Base-by-base conservation (phyloP, 768 basidiomycete genomes). In the Mycena epipterygia region DNA sequence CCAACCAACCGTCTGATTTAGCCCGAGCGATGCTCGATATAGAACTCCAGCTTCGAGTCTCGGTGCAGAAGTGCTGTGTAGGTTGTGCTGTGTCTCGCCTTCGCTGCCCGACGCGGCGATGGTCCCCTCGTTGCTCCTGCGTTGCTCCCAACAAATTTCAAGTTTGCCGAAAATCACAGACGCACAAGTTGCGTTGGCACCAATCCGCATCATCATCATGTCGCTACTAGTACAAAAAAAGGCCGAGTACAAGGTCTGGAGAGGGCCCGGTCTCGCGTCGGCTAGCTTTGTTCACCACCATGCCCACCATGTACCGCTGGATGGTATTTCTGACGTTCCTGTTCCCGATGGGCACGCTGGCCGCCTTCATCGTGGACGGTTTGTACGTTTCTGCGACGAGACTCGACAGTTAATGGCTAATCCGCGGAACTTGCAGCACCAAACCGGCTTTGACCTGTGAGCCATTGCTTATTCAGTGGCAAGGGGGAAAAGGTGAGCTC, bases 391-490 rank as follows among this genome's bases (percentile, higher is more conserved):
- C 42, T 29, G 29, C 25, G 0, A 3, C n/a, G 16, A n/a, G 16
- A 7, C 44, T 30, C 11, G 13, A 8, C n/a, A 6, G 23, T 13
- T 27, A 1, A 5, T 17, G 8, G 25, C 39, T 61, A 17, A 64
- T 57, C 41, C 25, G 52, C 19, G 25, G 25, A 29, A 12, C 13
- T 29, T 27, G 2, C 21, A 70, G 64, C 51, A 60, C 57, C 30
- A 64, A 70, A 23, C 64, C 69, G 35, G 69, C 69, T 12, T 44
- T 55, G 32, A 65, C 69, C 8, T 70, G 69, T n/a, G 32, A 49
- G 41, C 57, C 69, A 2, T 70, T 70, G 21, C 57, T 70, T 44
- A 27, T 70, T 23, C 69, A 60, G 32, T 70, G 69, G 69, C 69
- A 70, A 56, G 69, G 69, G 11, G 69, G 69, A n/a, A 64, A 23